A percentile compares a stretch with the other conserved stretches of the same genome.
phyloP scores from a whole-genome alignment of 352 stramenopile genomes.

The Phytophthora sojae region DNA sequence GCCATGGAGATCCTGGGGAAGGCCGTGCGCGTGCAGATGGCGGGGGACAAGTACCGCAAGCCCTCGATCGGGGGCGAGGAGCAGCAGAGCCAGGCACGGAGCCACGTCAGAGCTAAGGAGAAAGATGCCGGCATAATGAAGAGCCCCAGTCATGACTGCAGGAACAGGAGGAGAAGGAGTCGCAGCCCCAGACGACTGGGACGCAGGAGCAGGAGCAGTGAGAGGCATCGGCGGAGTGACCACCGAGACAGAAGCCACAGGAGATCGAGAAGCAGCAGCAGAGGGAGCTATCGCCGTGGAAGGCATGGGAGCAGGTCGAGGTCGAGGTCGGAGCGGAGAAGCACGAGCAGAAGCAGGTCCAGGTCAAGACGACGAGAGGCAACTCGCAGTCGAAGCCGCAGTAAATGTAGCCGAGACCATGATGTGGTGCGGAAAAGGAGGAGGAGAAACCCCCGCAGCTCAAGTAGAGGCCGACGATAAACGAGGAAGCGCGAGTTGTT shows the following conservation, averaged over 20 bases:
- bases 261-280: constrained; percentile 18
- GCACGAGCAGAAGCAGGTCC: constrained; percentile 17
- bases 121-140: not conserved
- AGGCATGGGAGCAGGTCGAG: not conserved
- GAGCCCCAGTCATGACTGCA: not conserved
- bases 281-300: not conserved
- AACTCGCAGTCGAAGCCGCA: no score
- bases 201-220: constrained; percentile 19
- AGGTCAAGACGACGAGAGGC: not conserved
- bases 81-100: not conserved
- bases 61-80: constrained; percentile 2
- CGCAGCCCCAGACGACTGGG: constrained; percentile 3
- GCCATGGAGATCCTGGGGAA: constrained; percentile 75
- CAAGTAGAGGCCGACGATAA: constrained; percentile 19
- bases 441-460: constrained; percentile 10
- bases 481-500: not conserved
- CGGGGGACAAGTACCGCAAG: constrained; percentile 48
- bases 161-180: not conserved
- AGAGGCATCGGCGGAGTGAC: constrained; percentile 5
- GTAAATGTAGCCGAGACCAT: not conserved
- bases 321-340: constrained; percentile 20
- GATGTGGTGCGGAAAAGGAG: not conserved
- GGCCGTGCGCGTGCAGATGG: constrained; percentile 77
- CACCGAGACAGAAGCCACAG: constrained; percentile 1
- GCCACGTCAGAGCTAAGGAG: not conserved